Evolutionary conservation across 1,139 yeast species (phyloP).

Genomic region (Debaryomycetaceae sp.): DNA sequence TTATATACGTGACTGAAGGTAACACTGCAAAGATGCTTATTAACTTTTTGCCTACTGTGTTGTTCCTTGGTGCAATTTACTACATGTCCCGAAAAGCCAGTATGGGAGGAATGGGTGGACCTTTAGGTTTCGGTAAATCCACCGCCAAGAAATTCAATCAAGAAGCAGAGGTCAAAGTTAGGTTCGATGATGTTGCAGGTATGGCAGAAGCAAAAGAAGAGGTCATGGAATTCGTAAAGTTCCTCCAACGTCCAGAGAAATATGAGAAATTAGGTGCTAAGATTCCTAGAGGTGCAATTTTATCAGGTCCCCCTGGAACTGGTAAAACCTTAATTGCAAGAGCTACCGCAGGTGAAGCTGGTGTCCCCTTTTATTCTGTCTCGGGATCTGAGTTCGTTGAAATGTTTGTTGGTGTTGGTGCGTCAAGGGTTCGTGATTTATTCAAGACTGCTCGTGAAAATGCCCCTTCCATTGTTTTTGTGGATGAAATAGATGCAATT

Average conservation of each 20-base stretch:
- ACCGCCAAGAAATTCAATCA: constrained; percentile 70
- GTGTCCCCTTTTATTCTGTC: constrained; percentile 78
- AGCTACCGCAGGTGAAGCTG: constrained; percentile 86
- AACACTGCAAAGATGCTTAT: constrained; percentile 58
- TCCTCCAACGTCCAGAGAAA: constrained; percentile 68
- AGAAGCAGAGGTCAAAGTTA: constrained; percentile 67
- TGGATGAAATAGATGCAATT: constrained; percentile 84
- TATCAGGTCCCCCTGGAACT: constrained; percentile 86
- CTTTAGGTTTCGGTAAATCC: constrained; percentile 62
- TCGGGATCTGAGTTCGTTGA: constrained; percentile 80
- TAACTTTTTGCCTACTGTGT: constrained; percentile 76
- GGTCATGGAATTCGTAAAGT: constrained; percentile 80
- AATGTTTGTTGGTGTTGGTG: constrained; percentile 85
- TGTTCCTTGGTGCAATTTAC: constrained; percentile 82
- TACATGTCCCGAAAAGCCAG: constrained; percentile 62
- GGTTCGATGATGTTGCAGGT: constrained; percentile 80
- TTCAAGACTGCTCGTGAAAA: constrained; percentile 76
- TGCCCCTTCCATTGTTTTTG: constrained; percentile 78
- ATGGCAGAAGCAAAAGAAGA: constrained; percentile 82
- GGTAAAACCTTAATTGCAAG: constrained; percentile 80
- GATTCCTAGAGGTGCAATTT: constrained; percentile 79
- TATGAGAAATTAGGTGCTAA: constrained; percentile 79
- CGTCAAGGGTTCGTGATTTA: constrained; percentile 76
- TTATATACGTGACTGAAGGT: constrained; percentile 71
- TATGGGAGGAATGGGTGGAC: constrained; percentile 57